Evolutionary conservation across 176 grass and related monocot genomes (phyloP), one percentile per base, ranked within the genome.

Genomic region (Melocanna baccifera): DNA sequence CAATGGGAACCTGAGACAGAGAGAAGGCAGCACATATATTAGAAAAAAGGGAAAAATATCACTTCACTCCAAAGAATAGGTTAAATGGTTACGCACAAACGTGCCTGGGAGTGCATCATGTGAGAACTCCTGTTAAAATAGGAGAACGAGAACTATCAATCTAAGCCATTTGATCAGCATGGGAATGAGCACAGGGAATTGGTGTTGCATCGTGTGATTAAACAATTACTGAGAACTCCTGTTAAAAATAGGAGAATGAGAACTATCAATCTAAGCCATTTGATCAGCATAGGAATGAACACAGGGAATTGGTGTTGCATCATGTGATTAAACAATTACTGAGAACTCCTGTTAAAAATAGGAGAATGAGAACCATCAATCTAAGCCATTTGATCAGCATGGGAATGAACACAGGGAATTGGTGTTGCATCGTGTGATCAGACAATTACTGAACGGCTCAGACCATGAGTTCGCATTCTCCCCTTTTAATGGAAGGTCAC

Each of bases 1-100:
- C 86, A 99, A 81, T 10, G 90, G 92, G 48, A 64, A 76, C 87
- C 91, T 96, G 90, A 61, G 64, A 52, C 70, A 58, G 28, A 46
- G 69, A 68, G 65, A 83, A 12, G 20, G 23, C 11, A 69, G 70
- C 66, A 75, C 43, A 45, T 62, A 71, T 48, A 75, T 92, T 79
- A 94, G 85, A 56, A 61, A 25, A 37, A 83, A 19, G 13, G 42
- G 42, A 45, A 48, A 67, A 53, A 67, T 39, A 88, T 51, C 57
- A 55, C 40, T 73, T 66, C 20, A 48, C 16, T 52, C 37, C 67
- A 90, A 55, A 86, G 20, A 86, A 79, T 30, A 78, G 25, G 50
- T 51, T 68, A 73, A 9, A 52, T 58, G 12, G 29, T 73, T 28
- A 7, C 14, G 48, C 78, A 82, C 62, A 50, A 77, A 52, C 62